Conservation (phyloP, 2,329 filamentous ascomycete genomes). For the Chaetomiaceae sp. region DNA sequence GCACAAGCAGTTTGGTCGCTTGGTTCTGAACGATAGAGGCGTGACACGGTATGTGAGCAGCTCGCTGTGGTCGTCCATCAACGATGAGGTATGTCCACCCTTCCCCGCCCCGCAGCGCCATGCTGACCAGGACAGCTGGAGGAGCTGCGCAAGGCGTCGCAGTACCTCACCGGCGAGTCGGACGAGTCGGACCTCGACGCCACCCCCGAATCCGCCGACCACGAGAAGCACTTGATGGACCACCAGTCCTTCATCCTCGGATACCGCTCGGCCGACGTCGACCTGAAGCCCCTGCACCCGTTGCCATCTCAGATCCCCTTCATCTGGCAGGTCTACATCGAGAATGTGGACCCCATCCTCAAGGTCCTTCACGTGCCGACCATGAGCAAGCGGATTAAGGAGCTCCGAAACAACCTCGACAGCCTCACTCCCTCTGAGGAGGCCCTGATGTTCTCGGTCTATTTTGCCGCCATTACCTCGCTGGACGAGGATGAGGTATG, state of each 20-base stretch:
- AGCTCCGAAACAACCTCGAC: slow-evolving; percentile 56
- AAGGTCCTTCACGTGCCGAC: slow-evolving; percentile 69
- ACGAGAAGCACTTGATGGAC: slow-evolving; percentile 38
- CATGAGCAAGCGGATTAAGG: slow-evolving; percentile 56
- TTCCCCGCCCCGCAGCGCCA: background rate
- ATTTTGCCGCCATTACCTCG: slow-evolving; percentile 54
- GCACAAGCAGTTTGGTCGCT: slow-evolving; percentile 57
- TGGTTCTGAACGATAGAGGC: slow-evolving; percentile 66
- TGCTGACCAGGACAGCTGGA: slow-evolving; percentile 32
- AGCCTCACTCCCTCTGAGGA: slow-evolving; percentile 54
- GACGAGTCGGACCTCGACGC: slow-evolving; percentile 59
- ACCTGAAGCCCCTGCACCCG: slow-evolving; percentile 62
- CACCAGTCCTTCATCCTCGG: slow-evolving; percentile 71
- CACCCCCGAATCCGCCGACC: slow-evolving; percentile 42
- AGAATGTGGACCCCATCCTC: slow-evolving; percentile 69
- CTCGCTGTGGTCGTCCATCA: slow-evolving; percentile 71
- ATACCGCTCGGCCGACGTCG: slow-evolving; percentile 65
- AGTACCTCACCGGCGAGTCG: slow-evolving; percentile 48
- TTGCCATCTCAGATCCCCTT: slow-evolving; percentile 59
- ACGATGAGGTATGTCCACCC: slow-evolving; percentile 56
- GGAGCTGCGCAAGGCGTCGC: slow-evolving; percentile 47
- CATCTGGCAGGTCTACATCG: slow-evolving; percentile 67
- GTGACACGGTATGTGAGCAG: slow-evolving; percentile 70
- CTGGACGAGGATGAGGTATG: slow-evolving; percentile 57
- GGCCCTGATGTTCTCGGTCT: slow-evolving; percentile 61